Conservation (phyloP, 805 yeast species). For the Myxozyma sirexii region DNA sequence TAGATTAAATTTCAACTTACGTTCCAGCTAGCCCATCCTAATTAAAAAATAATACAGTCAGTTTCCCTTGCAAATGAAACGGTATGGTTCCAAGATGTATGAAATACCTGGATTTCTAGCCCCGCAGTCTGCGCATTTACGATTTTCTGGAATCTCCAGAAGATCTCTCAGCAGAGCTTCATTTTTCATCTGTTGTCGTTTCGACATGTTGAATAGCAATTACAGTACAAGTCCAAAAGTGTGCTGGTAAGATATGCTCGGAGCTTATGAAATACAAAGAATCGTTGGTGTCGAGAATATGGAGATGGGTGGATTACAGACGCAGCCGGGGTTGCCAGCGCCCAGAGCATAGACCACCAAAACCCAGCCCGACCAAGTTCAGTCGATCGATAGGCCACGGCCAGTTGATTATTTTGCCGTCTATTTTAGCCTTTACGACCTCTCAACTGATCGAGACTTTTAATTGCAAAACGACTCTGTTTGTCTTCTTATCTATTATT, state of each 20-base stretch:
- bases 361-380: too few species aligned
- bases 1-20: slow-evolving; percentile 24
- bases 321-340: not conserved
- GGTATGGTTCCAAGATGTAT: not conserved
- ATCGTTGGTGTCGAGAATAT: not conserved
- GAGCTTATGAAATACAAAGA: not conserved
- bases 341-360: not conserved
- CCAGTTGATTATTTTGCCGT: too few species aligned
- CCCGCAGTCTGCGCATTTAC: slow-evolving; percentile 80
- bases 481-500: too few species aligned
- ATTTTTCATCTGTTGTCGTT: slow-evolving; percentile 48
- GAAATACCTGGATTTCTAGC: slow-evolving; percentile 59
- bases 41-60: not conserved
- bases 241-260: too few species aligned
- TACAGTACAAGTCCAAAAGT: not conserved
- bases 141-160: slow-evolving; percentile 62
- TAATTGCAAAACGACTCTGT: too few species aligned
- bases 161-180: slow-evolving; percentile 61
- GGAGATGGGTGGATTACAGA: not conserved
- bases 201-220: slow-evolving; percentile 39
- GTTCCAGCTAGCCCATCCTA: slow-evolving; percentile 43
- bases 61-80: not conserved
- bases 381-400: too few species aligned
- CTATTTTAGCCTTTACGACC: too few species aligned
- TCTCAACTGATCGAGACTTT: too few species aligned